Percentiles rank a stretch among this genome's conserved stretches.
These are phyloP conservation scores for Mortierella antarctica DNA, from an alignment of 192 early-diverging fungal species.

Conservation along the genomic window DNA sequence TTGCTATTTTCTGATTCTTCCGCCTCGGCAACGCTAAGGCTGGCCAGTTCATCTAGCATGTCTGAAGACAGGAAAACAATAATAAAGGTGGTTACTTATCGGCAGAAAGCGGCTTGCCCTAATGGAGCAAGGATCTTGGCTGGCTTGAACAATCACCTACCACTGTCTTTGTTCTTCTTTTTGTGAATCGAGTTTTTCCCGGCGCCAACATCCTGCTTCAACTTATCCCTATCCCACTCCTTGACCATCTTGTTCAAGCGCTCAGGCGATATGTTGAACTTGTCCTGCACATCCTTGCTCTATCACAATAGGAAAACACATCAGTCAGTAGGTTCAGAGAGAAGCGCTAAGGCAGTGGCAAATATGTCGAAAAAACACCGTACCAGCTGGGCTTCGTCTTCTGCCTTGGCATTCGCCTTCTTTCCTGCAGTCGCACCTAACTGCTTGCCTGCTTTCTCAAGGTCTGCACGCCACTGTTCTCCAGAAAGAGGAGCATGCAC, in stretches of 20 bases:
- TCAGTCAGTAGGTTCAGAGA: not conserved
- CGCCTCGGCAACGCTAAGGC: constrained; percentile 8
- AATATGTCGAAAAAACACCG: not conserved
- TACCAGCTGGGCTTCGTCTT: constrained; percentile 47
- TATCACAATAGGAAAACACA: constrained; percentile 8
- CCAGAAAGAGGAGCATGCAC: constrained; percentile 33
- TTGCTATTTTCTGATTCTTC: not conserved
- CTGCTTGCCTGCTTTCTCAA: constrained; percentile 37
- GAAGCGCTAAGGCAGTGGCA: not conserved
- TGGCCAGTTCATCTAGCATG: constrained; percentile 28
- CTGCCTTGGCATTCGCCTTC: constrained; percentile 13
- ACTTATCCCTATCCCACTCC: constrained; percentile 54
- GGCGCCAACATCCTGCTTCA: constrained; percentile 10
- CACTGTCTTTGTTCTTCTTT: constrained; percentile 24
- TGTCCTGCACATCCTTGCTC: constrained; percentile 65
- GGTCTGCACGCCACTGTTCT: constrained; percentile 37
- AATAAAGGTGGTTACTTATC: not conserved
- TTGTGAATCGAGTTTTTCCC: constrained; percentile 37
- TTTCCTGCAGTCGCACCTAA: constrained; percentile 18
- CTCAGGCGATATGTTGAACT: constrained; percentile 64
- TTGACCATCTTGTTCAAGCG: constrained; percentile 61
- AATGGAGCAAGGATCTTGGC: not conserved
- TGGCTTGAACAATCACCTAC: constrained; percentile 5
- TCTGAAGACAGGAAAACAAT: not conserved
- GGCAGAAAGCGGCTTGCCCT: not conserved